Evolutionary conservation across 1,284 basidiomycete species (phyloP).

Genomic region (Caloboletus inedulis): DNA sequence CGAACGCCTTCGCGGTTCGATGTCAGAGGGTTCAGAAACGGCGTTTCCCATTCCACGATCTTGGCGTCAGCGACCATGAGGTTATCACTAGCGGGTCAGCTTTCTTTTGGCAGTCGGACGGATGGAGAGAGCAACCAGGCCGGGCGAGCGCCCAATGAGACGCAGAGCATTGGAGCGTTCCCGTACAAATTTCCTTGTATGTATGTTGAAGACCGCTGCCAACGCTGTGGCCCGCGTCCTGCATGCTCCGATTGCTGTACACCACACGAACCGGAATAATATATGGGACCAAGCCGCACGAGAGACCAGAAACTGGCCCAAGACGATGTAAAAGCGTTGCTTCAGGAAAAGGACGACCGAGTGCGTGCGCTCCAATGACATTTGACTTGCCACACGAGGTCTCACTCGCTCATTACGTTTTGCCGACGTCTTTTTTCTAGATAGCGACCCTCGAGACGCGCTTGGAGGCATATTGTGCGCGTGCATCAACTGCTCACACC

Average conservation of each 20-base stretch:
- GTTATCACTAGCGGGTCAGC: neutral
- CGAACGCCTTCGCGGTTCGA: slow-evolving; percentile 1
- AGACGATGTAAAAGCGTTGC: slow-evolving; percentile 15
- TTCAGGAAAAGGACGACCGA: slow-evolving; percentile 32
- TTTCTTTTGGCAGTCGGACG: neutral
- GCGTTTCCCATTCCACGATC: slow-evolving; percentile 32
- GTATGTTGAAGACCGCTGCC: slow-evolving; percentile 4
- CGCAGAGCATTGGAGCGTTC: neutral
- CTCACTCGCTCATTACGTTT: slow-evolving; percentile 1
- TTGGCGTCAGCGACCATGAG: slow-evolving; percentile 6
- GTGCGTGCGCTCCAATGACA: slow-evolving; percentile 21
- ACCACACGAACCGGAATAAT: slow-evolving; percentile 1
- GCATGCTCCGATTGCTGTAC: slow-evolving; percentile 7
- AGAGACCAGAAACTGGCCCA: slow-evolving; percentile 18
- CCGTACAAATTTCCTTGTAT: slow-evolving; percentile 19
- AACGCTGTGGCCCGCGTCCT: neutral
- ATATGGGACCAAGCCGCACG: slow-evolving; percentile 28
- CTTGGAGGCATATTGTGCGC: slow-evolving; percentile 40
- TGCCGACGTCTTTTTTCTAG: slow-evolving; percentile 24
- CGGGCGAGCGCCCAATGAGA: neutral
- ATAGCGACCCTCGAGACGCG: slow-evolving; percentile 38
- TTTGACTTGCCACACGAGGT: neutral
- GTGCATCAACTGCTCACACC: slow-evolving; percentile 46
- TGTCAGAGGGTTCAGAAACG: slow-evolving; percentile 36
- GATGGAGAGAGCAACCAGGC: too few species aligned